Base-by-base conservation (phyloP, 257 asterid genomes). In the Leptodermis oblonga region DNA sequence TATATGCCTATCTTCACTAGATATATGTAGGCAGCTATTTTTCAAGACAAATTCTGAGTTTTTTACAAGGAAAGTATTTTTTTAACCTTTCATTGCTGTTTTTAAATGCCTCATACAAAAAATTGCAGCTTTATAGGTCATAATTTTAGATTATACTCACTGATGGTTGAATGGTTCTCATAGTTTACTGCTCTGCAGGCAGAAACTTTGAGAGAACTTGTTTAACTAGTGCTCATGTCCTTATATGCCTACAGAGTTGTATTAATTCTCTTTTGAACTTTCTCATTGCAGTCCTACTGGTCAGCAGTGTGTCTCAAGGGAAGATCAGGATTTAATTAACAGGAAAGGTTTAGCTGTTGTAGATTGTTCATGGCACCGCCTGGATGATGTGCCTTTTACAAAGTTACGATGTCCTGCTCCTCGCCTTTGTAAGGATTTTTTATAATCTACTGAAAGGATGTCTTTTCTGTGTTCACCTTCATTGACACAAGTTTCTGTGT, bases 341-440 rank as follows among this genome's bases (percentile, higher is more conserved):
- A 80, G 77, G 78, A 89, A 83, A 80, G 99, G 99, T 30, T 80
- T 93, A 54, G 97, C 96, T 76, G 99, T 93, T 25, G 99, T 93
- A 7, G 99, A 93, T 76, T 93, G 99, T 80, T 93, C 99, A 11
- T 93, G 99, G 99, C 97, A 97, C 14, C 96, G 99, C 30, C 82
- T 93, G 22, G 89, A 84, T 25, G 99, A 93, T 69, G 99, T 93
- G 70, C 99, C 99, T 76, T 93, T 93, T 77, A 62, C 99, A 76
- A 93, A 90, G 84, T 84, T 93, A 52, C 96, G 97, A 0, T 93
- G 99, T 74, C 71, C 95, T 67, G 90, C 97, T 59, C 99, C 99
- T 72, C 99, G 99, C 67, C 97, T 93, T 68, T 79, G 97, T 91
- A 87, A 65, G 97, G 3, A 31, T 70, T 76, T 73, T 77, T 67